Percentiles rank a stretch among this genome's conserved stretches.
These are phyloP conservation scores for Ceratocystis destructans DNA, from an alignment of 2,329 filamentous ascomycete genomes.

Conservation along the genomic window DNA sequence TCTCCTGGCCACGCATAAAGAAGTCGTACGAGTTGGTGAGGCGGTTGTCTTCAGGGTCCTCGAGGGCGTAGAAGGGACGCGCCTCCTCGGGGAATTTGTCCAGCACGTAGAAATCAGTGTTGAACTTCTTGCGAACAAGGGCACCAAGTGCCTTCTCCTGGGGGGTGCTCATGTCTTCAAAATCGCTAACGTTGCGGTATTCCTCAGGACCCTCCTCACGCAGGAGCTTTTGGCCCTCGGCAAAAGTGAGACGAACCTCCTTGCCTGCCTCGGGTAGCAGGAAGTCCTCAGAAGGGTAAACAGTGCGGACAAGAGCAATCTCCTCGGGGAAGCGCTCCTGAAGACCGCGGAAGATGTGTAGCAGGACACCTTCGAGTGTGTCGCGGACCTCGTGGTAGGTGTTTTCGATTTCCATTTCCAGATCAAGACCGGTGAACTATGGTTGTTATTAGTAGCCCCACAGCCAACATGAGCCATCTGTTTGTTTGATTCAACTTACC, in stretches of 20 bases:
- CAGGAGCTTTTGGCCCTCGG: slow-evolving; percentile 63
- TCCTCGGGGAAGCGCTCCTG: slow-evolving; percentile 52
- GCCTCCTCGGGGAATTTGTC: slow-evolving; percentile 90
- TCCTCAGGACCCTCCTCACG: slow-evolving; percentile 58
- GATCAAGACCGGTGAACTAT: slow-evolving; percentile 70
- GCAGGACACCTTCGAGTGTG: slow-evolving; percentile 58
- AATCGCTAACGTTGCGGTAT: slow-evolving; percentile 53
- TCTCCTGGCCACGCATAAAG: slow-evolving; percentile 86
- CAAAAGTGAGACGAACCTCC: slow-evolving; percentile 63
- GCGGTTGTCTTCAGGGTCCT: slow-evolving; percentile 51
- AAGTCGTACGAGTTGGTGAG: slow-evolving; percentile 65
- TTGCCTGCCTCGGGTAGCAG: slow-evolving; percentile 61
- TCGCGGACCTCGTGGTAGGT: slow-evolving; percentile 62
- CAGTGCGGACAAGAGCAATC: slow-evolving; percentile 55
- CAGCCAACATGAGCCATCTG: slow-evolving; percentile 16
- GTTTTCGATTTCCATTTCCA: slow-evolving; percentile 79
- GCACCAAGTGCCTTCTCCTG: slow-evolving; percentile 82
- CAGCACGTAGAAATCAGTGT: slow-evolving; percentile 90
- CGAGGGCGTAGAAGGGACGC: slow-evolving; percentile 85
- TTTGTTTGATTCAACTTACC: not conserved
- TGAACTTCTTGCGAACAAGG: slow-evolving; percentile 74
- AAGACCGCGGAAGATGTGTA: slow-evolving; percentile 68
- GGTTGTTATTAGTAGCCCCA: not conserved
- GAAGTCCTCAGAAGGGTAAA: slow-evolving; percentile 67
- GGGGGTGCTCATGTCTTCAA: slow-evolving; percentile 67